phyloP scores from a whole-genome alignment of 129 eudicot genomes.

The Chrysanthemum lavandulifolium region DNA sequence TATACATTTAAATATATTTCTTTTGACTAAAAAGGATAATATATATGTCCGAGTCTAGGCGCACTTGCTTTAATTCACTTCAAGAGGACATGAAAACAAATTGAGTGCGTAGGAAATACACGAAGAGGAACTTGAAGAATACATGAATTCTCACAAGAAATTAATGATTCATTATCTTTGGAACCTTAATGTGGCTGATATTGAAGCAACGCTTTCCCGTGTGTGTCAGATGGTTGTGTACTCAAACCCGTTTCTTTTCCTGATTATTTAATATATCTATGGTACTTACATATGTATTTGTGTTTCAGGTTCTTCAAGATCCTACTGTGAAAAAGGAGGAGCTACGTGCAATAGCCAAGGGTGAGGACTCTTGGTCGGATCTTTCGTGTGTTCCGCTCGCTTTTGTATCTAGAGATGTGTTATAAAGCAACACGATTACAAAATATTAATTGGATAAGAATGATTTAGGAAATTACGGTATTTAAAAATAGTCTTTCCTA shows the following conservation, averaged over 20 bases:
- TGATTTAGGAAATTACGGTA: no score
- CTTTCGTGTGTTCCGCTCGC: slow-evolving; percentile 56
- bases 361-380: slow-evolving; percentile 87
- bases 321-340: slow-evolving; percentile 74
- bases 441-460: no score
- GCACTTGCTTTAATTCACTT: slow-evolving; percentile 92
- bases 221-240: slow-evolving; percentile 85
- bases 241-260: background rate
- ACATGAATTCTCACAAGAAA: slow-evolving; percentile 90
- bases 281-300: slow-evolving; percentile 13
- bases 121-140: slow-evolving; percentile 84
- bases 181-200: slow-evolving; percentile 96
- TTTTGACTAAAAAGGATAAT: background rate
- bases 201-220: slow-evolving; percentile 79
- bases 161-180: slow-evolving; percentile 89
- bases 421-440: no score
- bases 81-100: slow-evolving; percentile 90
- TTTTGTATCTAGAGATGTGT: background rate
- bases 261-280: slow-evolving; percentile 6
- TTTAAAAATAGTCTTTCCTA: no score
- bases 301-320: slow-evolving; percentile 80
- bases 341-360: slow-evolving; percentile 89
- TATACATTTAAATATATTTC: background rate
- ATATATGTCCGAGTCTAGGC: slow-evolving; percentile 44
- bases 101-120: slow-evolving; percentile 73